phyloP scores from a whole-genome alignment of 768 basidiomycete species.

The Pleurotus pulmonarius region DNA sequence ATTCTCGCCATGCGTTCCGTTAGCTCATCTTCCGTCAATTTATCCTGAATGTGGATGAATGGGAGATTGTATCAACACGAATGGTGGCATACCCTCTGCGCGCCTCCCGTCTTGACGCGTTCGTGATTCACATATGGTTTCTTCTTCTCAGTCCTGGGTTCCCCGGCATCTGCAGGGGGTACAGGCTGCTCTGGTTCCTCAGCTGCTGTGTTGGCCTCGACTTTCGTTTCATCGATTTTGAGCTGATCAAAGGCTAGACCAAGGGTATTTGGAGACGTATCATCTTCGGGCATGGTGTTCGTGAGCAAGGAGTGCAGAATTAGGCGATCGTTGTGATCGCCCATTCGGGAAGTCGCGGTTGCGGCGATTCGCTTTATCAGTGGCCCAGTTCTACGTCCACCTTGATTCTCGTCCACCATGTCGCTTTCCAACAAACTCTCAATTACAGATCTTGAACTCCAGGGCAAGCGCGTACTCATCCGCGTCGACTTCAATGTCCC shows the following conservation, averaged over 20 bases:
- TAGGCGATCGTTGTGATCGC: neutral
- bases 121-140: constrained; percentile 79
- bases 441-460: constrained; percentile 88
- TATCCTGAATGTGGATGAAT: constrained; percentile 20
- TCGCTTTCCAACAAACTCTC: constrained; percentile 94
- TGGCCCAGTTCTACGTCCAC: neutral
- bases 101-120: constrained; percentile 79
- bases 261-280: constrained; percentile 50
- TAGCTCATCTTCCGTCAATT: constrained; percentile 51
- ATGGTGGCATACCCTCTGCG: constrained; percentile 53
- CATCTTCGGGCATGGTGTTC: constrained; percentile 1
- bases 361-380: neutral
- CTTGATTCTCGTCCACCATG: constrained; percentile 44
- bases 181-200: constrained; percentile 5
- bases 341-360: neutral
- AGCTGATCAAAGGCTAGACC: constrained; percentile 65
- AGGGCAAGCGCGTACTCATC: constrained; percentile 85
- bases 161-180: constrained; percentile 14
- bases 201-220: constrained; percentile 7
- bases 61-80: constrained; percentile 21
- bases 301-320: neutral
- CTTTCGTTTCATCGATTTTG: constrained; percentile 27
- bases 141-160: constrained; percentile 46
- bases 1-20: constrained; percentile 59
- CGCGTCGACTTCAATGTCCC: constrained; percentile 97